Conservation (phyloP, 495 filamentous ascomycete genomes). For the Bryoglossum gracile region DNA sequence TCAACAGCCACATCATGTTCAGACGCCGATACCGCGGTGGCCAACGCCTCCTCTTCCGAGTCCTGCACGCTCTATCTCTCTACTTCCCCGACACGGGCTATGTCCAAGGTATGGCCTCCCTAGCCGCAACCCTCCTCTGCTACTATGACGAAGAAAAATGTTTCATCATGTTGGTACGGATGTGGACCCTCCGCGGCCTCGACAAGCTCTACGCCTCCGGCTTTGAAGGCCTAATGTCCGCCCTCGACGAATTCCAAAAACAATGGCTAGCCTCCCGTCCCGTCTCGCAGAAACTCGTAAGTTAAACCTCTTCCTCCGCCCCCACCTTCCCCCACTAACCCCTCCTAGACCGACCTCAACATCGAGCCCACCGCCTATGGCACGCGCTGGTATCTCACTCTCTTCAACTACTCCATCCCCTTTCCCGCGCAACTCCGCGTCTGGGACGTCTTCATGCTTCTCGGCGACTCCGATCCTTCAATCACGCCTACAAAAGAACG, state of each 20-base stretch:
- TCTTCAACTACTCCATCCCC: constrained; percentile 96
- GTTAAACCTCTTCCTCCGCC: constrained; percentile 28
- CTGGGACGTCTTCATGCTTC: constrained; percentile 98
- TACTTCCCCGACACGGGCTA: constrained; percentile 91
- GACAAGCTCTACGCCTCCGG: constrained; percentile 77
- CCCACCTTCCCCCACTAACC: not conserved
- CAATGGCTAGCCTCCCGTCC: constrained; percentile 74
- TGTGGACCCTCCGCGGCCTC: constrained; percentile 85
- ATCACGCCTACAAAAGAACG: constrained; percentile 20
- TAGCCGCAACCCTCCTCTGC: constrained; percentile 87
- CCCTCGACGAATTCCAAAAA: constrained; percentile 80
- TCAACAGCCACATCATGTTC: constrained; percentile 97
- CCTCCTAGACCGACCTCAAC: constrained; percentile 59
- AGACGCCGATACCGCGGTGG: constrained; percentile 82
- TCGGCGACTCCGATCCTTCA: constrained; percentile 57
- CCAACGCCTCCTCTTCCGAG: constrained; percentile 86
- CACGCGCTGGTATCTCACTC: constrained; percentile 93
- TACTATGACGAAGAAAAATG: constrained; percentile 94
- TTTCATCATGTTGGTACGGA: constrained; percentile 89
- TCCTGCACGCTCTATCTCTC: constrained; percentile 83
- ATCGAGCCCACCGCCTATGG: constrained; percentile 90
- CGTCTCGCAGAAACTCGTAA: constrained; percentile 70
- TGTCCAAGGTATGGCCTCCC: constrained; percentile 95
- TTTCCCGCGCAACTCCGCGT: constrained; percentile 96
- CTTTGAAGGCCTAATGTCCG: constrained; percentile 81